Evolutionary conservation across 75 land plant genomes (phyloP), one percentile per base, ranked within the genome.

Genomic region (Pinus tabuliformis): DNA sequence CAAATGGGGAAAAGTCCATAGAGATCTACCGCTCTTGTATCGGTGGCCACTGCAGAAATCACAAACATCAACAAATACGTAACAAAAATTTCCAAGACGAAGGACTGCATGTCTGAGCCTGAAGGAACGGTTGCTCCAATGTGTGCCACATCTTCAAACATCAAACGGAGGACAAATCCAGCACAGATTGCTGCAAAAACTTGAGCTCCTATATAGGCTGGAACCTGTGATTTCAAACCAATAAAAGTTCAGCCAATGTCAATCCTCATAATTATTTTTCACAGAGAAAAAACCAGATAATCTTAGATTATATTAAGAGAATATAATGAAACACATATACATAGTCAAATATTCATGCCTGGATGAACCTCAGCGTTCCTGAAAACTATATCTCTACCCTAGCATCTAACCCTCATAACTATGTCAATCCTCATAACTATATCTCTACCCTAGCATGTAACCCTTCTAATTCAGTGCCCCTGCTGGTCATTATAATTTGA

Each of bases 41-140:
- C 95, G 5, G 93, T 92, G 62, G 91, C 85, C 1, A 90, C 98
- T 5, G 89, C 92, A 21, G 89, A 86, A 21, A 94, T 85, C 58
- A 92, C 91, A 70, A 94, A 94, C 97, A 94, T 90, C 79, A 94
- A 84, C 75, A 86, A 80, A 83, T 86, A 91, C 33, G 97, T 86
- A 80, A 90, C 83, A 74, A 94, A 72, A 70, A 92, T 78, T 76
- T 94, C 97, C 13, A 88, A 7, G 36, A 76, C 78, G 62, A 94
- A 81, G 18, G 97, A 84, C 64, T 94, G 95, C 18, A 84, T 11
- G 36, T 84, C 78, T 0, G 89, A 81, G 3, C 92, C 92, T 2
- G 83, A 28, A 1, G 95, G 97, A 0, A 78, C 11, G 2, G 95
- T 86, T 52, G 91, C 92, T 6, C 81, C 77, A 24, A 86, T 85